phyloP scores from a whole-genome alignment of 495 filamentous ascomycete species.

The Penicillium bovifimosum region DNA sequence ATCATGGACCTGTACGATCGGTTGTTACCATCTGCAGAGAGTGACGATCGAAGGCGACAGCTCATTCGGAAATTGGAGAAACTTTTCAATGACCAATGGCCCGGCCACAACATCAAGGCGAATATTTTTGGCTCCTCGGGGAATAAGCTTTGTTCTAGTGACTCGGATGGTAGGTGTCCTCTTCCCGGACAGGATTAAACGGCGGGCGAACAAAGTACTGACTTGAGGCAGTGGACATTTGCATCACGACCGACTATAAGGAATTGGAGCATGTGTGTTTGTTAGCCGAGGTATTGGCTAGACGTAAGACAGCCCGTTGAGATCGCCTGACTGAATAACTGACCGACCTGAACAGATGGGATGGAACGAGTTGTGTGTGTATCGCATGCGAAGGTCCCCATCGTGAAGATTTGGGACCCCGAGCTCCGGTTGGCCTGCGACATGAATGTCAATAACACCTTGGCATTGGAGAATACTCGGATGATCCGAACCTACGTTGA shows the following conservation, averaged over 20 bases:
- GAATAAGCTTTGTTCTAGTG: conserved; percentile 89
- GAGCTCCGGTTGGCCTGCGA: conserved; percentile 88
- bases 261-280: conserved; percentile 81
- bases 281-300: conserved; percentile 75
- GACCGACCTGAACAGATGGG: conserved; percentile 56
- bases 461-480: conserved; percentile 90
- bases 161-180: conserved; percentile 77
- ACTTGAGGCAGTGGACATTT: conserved; percentile 75
- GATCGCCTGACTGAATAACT: background rate
- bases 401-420: conserved; percentile 98
- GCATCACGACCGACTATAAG: conserved; percentile 85
- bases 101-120: conserved; percentile 81
- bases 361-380: conserved; percentile 96
- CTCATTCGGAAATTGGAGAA: conserved; percentile 82
- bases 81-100: conserved; percentile 85
- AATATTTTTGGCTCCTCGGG: conserved; percentile 96
- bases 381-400: conserved; percentile 89
- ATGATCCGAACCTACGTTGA: conserved; percentile 98
- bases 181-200: background rate
- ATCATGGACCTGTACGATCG: conserved; percentile 78
- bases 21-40: conserved; percentile 76
- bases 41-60: conserved; percentile 64
- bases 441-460: conserved; percentile 97
- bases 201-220: conserved; percentile 7
- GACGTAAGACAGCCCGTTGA: conserved; percentile 54